phyloP scores from a whole-genome alignment of 2,329 filamentous ascomycete species.

The Penicillium paneum region DNA sequence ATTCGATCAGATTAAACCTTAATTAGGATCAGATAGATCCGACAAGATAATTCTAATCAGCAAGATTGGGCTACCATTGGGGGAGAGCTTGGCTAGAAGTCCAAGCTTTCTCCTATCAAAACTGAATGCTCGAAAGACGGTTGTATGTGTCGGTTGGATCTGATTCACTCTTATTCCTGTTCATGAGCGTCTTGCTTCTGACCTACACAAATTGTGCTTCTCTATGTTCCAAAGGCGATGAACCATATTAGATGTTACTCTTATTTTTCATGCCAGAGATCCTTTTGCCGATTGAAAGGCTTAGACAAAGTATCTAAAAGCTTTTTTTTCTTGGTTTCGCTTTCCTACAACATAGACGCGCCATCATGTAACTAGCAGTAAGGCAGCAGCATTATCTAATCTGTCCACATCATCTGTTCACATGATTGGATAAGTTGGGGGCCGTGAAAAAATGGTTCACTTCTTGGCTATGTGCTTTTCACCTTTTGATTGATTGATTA shows the following conservation, averaged over 20 bases:
- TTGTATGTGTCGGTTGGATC: background rate
- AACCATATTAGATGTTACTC: background rate
- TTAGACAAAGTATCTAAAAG: background rate
- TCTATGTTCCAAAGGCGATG: background rate
- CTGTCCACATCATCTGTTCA: no score
- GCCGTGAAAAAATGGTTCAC: background rate
- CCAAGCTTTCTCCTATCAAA: background rate
- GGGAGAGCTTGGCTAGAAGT: background rate
- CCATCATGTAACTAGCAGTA: background rate
- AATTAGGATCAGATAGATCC: background rate
- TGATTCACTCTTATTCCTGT: background rate
- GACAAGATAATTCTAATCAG: background rate
- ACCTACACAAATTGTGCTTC: background rate
- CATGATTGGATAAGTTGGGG: background rate
- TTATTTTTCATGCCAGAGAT: background rate
- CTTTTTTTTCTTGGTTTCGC: background rate
- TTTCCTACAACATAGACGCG: background rate
- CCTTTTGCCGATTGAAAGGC: no score
- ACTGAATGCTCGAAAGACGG: background rate
- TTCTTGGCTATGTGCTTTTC: background rate
- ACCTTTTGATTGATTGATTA: no score
- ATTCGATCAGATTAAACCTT: no score
- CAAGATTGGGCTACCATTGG: background rate
- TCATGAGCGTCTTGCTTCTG: background rate
- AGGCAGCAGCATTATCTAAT: background rate